Conservation (phyloP, 106 monocot genomes). For the Dendrobium nobile region DNA sequence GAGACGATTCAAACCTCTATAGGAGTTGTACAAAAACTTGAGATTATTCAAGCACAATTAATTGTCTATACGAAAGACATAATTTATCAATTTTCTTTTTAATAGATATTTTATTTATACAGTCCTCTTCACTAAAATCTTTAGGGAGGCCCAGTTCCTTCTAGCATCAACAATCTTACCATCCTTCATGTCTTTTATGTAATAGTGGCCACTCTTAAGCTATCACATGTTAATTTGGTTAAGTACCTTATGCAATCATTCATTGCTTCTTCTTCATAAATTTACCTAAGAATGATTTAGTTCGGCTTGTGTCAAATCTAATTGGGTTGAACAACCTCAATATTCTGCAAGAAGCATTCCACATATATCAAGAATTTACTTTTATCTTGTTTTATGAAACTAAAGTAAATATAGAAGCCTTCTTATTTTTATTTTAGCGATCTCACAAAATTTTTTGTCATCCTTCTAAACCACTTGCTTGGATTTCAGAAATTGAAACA, state of each 20-base stretch:
- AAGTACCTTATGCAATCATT: not conserved
- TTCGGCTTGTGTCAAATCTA: constrained; percentile 18
- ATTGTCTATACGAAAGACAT: not conserved
- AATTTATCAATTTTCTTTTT: not conserved
- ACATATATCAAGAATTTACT: not conserved
- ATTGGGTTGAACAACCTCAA: constrained; percentile 28
- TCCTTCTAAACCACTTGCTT: constrained; percentile 38
- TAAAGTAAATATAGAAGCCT: constrained; percentile 26
- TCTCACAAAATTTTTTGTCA: constrained; percentile 23
- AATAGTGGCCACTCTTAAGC: not conserved
- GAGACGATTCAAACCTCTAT: constrained; percentile 15
- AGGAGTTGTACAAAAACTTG: constrained; percentile 5
- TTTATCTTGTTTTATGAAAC: too few relatives aligned
- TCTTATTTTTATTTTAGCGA: constrained; percentile 18
- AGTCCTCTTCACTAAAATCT: constrained; percentile 15
- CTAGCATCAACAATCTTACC: constrained; percentile 18
- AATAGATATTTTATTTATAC: not conserved
- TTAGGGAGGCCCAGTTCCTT: constrained; percentile 16
- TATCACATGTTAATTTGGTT: constrained; percentile 2
- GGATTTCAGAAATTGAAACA: constrained; percentile 30
- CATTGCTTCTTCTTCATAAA: not conserved
- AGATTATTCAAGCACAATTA: not conserved
- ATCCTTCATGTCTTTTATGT: constrained; percentile 13
- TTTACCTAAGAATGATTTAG: constrained; percentile 14
- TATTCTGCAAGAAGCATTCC: constrained; percentile 22